A percentile compares a stretch with the other conserved stretches of the same genome.
phyloP scores from a whole-genome alignment of 352 stramenopile species.

The Globisporangium rhizosaccharum region DNA sequence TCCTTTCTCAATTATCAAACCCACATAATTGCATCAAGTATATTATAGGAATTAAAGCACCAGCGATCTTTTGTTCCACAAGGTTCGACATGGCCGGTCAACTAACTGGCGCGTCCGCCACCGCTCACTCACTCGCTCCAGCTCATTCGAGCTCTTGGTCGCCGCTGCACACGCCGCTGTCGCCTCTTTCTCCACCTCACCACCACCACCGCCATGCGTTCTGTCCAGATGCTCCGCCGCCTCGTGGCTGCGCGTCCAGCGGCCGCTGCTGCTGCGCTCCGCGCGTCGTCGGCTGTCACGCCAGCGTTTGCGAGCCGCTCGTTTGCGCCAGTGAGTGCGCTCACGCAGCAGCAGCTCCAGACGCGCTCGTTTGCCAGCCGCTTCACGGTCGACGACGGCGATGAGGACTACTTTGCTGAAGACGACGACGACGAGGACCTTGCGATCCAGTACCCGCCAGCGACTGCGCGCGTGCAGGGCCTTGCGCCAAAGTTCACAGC shows the following conservation, averaged over 20 bases:
- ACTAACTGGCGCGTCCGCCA: background rate
- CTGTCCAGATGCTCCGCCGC: conserved; percentile 15
- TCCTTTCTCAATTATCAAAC: background rate
- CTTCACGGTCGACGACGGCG: conserved; percentile 21
- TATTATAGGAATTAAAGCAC: too few species aligned
- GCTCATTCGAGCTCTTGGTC: conserved; percentile 7
- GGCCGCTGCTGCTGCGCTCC: conserved; percentile 4
- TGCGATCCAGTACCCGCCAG: conserved; percentile 75
- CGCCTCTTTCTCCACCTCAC: background rate
- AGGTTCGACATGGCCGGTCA: background rate
- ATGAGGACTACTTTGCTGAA: conserved; percentile 58
- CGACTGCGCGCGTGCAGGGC: conserved; percentile 50
- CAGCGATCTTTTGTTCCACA: conserved; percentile 2
- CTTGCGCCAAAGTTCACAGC: conserved; percentile 75
- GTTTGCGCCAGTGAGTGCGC: background rate
- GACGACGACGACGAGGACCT: conserved; percentile 65
- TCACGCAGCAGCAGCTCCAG: conserved; percentile 7
- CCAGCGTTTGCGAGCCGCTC: background rate
- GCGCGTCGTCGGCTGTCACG: background rate
- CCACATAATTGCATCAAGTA: too few species aligned
- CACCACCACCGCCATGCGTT: conserved; percentile 10
- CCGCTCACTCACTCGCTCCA: background rate
- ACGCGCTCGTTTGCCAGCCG: conserved; percentile 40
- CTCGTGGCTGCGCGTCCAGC: conserved; percentile 7
- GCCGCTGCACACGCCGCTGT: background rate